phyloP scores from a whole-genome alignment of 257 asterid species.

The Solanum habrochaites region DNA sequence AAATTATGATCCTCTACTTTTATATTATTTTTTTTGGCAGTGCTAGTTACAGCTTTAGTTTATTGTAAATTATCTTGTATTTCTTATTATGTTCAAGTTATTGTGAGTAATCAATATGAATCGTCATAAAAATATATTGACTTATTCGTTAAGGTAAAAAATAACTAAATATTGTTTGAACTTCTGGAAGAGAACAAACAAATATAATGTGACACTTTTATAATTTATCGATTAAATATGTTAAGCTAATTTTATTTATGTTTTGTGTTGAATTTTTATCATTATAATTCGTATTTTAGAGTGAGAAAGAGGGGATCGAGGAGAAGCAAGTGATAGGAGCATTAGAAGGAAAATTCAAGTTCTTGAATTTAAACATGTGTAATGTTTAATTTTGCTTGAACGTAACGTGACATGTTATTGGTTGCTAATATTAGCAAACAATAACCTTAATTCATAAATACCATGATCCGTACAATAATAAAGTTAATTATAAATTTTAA shows the following conservation, averaged over 20 bases:
- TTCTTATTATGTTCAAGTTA: neutral
- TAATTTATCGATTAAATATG: neutral
- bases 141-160: neutral
- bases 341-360: neutral
- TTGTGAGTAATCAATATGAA: too few species aligned
- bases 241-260: too few species aligned
- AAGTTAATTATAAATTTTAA: neutral
- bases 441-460: neutral
- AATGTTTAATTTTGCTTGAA: neutral
- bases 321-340: neutral
- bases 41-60: neutral
- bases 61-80: neutral
- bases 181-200: neutral
- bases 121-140: too few species aligned
- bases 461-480: neutral
- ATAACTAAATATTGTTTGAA: too few species aligned
- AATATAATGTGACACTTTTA: too few species aligned
- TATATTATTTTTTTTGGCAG: neutral
- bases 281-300: neutral
- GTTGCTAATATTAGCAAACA: neutral
- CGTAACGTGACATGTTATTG: neutral
- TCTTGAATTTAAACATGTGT: neutral
- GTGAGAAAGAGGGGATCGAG: neutral
- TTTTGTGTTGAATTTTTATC: too few species aligned
- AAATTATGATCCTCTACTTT: neutral